phyloP scores from a whole-genome alignment of 306 rosid genomes.

The Heteromeles arbutifolia region DNA sequence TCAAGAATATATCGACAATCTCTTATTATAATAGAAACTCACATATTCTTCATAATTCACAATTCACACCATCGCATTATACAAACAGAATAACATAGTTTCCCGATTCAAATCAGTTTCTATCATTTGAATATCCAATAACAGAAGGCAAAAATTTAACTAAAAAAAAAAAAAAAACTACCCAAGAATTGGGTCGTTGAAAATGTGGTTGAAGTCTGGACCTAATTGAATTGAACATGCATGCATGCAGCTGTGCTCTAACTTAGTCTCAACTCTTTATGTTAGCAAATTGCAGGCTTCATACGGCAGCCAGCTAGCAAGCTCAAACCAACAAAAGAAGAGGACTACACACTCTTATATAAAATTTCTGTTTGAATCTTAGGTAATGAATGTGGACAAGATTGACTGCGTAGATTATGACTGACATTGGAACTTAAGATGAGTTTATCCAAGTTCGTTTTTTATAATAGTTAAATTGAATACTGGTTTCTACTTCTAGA shows the following conservation, averaged over 20 bases:
- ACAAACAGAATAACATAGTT: too few species aligned
- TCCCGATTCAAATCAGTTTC: too few species aligned
- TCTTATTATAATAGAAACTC: too few species aligned
- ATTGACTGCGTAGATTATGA: neutral
- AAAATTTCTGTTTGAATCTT: neutral
- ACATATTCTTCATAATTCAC: too few species aligned
- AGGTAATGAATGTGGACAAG: neutral
- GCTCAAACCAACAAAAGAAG: neutral
- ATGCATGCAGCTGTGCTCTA: neutral
- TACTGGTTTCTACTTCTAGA: neutral
- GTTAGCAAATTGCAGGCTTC: neutral
- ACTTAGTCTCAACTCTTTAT: neutral
- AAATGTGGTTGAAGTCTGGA: neutral
- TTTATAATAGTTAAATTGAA: neutral
- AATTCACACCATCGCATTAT: too few species aligned
- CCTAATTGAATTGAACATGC: neutral
- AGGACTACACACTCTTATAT: neutral
- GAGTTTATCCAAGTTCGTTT: neutral
- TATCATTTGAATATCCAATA: too few species aligned
- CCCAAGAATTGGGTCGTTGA: neutral
- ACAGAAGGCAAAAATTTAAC: neutral
- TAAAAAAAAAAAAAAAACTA: too few species aligned
- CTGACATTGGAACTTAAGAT: neutral
- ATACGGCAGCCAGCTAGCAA: neutral
- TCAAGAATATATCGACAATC: too few species aligned